Evolutionary conservation across 106 monocot genomes (phyloP), one percentile per base, ranked within the genome.

Genomic region (Dendrobium officinale): DNA sequence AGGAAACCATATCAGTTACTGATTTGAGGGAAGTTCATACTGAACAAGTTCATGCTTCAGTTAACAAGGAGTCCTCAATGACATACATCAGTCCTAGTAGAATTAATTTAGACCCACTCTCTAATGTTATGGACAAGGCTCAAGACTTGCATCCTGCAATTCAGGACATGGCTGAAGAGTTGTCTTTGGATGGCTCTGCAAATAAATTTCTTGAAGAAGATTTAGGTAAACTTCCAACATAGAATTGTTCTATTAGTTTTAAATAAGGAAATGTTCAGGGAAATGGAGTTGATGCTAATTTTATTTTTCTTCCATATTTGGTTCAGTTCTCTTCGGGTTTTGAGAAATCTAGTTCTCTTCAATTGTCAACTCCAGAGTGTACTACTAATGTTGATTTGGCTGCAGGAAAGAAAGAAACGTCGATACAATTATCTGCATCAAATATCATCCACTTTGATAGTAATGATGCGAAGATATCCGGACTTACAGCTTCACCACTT

Each of bases 171-270:
- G 81, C 42, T 72, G 58, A 27, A 66, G 45, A 20, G 16, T 73
- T 70, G 40, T 6, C 13, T 27, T 70, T 77, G 54, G 79, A 79
- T 77, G 78, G 40, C 73, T 85, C 42, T 75, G 54, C 15, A 24
- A 66, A 33, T 6, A 75, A 79, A 72, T 49, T 44, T 8, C 79
- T 81, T 48, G 70, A 81, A 76, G 87, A 83, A 80, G 26, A 83
- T 48, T 47, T 58, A 58, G 82, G 82, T 81, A 79, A 82, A 59
- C 61, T 26, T 76, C 76, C 26, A 26, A 48, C 47, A 26, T 24
- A 76, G 1, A 24, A 48, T 13, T 76, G 6, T 49, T 76, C 6
- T 76, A 20, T 76, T 74, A 20, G 10, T 70, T 48, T 76, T 24
- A 22, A 76, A 76, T 26, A 49, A 18, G 10, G 22, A 11, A 76